These are phyloP conservation scores for Tillandsia leiboldiana DNA, from an alignment of 176 grass and related monocot genomes.

Conservation along the genomic window DNA sequence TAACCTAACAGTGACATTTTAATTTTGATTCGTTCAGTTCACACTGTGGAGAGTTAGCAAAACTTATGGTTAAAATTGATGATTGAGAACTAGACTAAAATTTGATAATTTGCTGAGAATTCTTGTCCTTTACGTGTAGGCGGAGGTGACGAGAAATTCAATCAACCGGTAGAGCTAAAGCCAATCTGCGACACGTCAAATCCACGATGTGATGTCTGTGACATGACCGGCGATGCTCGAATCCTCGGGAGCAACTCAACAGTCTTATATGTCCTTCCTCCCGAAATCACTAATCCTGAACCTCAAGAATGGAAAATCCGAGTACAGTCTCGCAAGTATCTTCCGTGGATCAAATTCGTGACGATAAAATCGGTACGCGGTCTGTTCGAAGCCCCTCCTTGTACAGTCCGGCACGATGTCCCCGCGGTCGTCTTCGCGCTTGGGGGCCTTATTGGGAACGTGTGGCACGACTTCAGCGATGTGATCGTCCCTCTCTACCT, in stretches of 20 bases:
- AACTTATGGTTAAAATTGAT: too few species aligned
- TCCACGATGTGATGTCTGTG: constrained; percentile 44
- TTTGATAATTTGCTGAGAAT: too few species aligned
- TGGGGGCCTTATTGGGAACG: constrained; percentile 53
- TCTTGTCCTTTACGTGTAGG: too few species aligned
- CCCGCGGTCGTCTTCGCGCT: constrained; percentile 50
- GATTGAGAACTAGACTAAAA: too few species aligned
- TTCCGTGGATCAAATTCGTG: constrained; percentile 21
- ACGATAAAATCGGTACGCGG: constrained; percentile 31
- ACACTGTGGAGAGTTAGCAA: too few species aligned
- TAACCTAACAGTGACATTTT: too few species aligned
- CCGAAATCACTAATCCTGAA: neutral
- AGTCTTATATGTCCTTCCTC: constrained; percentile 32
- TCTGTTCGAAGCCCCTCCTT: constrained; percentile 31
- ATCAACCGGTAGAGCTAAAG: constrained; percentile 1
- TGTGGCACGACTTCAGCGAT: constrained; percentile 72
- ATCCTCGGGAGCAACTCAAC: constrained; percentile 33
- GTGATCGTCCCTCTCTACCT: constrained; percentile 59
- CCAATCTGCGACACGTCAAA: constrained; percentile 49
- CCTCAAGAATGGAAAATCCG: constrained; percentile 53
- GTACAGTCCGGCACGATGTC: constrained; percentile 33
- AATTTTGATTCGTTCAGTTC: too few species aligned
- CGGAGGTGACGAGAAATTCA: neutral
- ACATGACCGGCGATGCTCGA: constrained; percentile 41
- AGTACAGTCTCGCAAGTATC: constrained; percentile 45